Evolutionary conservation across 176 grass and related monocot species (phyloP), one percentile per base, ranked within the genome.

Genomic region (Hordeum marinum): DNA sequence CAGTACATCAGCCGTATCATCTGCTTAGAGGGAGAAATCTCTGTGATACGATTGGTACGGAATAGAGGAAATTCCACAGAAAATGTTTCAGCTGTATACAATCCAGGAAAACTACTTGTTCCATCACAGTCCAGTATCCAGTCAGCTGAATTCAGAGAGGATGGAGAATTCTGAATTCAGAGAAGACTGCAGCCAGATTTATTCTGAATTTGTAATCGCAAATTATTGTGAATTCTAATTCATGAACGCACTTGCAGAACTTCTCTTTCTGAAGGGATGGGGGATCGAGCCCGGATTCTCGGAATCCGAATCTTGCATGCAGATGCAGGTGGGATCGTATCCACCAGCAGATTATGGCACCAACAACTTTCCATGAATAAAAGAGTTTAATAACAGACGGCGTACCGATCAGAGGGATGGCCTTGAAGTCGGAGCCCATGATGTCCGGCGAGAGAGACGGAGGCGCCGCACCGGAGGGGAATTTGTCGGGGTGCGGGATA

Each of bases 341-440:
- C 78, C 23, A 8, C 7, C 9, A 55, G 10, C 1, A 14, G 41
- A 80, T 27, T 4, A 11, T 41, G 12, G 12, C 29, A 29, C 29
- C 2, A 29, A 29, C 29, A 29, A 29, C 29, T 29, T 29, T 2
- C 29, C 29, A 29, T 29, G 29, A 29, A 29, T 54, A 31, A 65
- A 1, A 40, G 65, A 12, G 27, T 12, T 24, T 1, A 7, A n/a
- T n/a, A n/a, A 29, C 14, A 2, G 27, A 21, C 1, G 7, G 1
- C 83, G 4, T 93, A 96, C 94, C 94, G 17, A 96, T 93, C 62
- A 96, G 77, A 32, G 94, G 91, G 31, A 96, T 96, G 26, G 89
- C 72, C 78, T 88, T 90, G 91, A 96, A 96, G 68, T 88, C 89
- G 89, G 89, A 93, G 37, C 77, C 89, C 94, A 93, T 96, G 84